Evolutionary conservation across 306 rosid genomes (phyloP).

Genomic region (Chamaecrista fasciculata): DNA sequence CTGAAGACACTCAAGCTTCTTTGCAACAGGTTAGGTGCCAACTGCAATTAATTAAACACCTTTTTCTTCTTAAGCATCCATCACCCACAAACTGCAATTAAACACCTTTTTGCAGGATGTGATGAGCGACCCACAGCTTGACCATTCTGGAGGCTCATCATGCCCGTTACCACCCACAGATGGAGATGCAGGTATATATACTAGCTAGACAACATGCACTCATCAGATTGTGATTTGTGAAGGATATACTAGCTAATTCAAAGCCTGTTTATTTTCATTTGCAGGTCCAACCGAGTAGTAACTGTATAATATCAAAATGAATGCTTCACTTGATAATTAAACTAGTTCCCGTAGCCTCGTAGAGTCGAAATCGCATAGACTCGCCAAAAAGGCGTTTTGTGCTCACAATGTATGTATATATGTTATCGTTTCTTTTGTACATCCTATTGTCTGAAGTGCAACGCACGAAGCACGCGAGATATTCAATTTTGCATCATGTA

Average conservation of each 20-base stretch:
- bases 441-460: background rate
- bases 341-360: background rate
- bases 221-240: background rate
- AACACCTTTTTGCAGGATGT: slow-evolving; percentile 45
- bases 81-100: no score
- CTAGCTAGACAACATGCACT: background rate
- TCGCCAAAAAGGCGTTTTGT: background rate
- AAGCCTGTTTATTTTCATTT: background rate
- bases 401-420: background rate
- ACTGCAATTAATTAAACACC: background rate
- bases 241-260: background rate
- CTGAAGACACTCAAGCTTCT: slow-evolving; percentile 51
- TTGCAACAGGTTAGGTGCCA: background rate
- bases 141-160: slow-evolving; percentile 42
- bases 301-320: background rate
- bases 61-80: no score
- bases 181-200: slow-evolving; percentile 28
- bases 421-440: background rate
- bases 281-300: background rate
- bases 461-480: background rate
- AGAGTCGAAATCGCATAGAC: background rate
- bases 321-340: background rate
- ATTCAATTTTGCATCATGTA: slow-evolving; percentile 18
- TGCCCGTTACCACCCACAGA: slow-evolving; percentile 35
- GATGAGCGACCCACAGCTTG: slow-evolving; percentile 44